Conservation (phyloP, 331 rosid species). For the Spiraea crenata region DNA sequence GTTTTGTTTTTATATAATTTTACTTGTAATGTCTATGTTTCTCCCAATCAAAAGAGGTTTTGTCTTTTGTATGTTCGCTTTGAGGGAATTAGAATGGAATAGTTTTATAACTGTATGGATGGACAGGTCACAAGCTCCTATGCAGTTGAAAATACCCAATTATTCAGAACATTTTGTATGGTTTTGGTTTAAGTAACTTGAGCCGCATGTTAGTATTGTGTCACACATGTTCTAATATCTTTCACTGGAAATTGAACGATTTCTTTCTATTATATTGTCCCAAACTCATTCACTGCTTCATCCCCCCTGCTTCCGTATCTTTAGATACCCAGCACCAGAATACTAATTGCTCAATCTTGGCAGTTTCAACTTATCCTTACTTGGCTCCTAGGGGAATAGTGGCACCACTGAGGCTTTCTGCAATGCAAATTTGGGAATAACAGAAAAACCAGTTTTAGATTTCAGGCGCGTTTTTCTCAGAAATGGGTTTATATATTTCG, state of each 20-base stretch:
- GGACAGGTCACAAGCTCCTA: neutral
- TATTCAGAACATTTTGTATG: neutral
- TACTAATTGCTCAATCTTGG: constrained; percentile 21
- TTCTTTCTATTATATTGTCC: neutral
- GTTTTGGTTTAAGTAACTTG: neutral
- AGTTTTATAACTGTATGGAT: neutral
- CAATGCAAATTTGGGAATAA: constrained; percentile 94
- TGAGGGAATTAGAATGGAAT: neutral
- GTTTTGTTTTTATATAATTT: constrained; percentile 9
- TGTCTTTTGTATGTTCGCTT: neutral
- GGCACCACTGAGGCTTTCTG: constrained; percentile 99
- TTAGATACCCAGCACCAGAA: neutral
- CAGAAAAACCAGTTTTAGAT: constrained; percentile 93
- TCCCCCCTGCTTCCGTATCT: neutral
- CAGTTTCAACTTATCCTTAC: constrained; percentile 92
- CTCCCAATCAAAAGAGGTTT: neutral
- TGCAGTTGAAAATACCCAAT: neutral
- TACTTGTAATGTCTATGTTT: neutral
- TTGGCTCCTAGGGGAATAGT: constrained; percentile 99
- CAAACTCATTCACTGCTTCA: neutral
- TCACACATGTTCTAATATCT: neutral
- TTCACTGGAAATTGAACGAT: neutral
- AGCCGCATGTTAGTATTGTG: neutral
- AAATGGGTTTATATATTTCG: constrained; percentile 3
- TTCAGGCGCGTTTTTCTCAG: constrained; percentile 55